These are phyloP conservation scores for Aspergillus diversus DNA, from an alignment of 495 filamentous ascomycete genomes.

Conservation along the genomic window DNA sequence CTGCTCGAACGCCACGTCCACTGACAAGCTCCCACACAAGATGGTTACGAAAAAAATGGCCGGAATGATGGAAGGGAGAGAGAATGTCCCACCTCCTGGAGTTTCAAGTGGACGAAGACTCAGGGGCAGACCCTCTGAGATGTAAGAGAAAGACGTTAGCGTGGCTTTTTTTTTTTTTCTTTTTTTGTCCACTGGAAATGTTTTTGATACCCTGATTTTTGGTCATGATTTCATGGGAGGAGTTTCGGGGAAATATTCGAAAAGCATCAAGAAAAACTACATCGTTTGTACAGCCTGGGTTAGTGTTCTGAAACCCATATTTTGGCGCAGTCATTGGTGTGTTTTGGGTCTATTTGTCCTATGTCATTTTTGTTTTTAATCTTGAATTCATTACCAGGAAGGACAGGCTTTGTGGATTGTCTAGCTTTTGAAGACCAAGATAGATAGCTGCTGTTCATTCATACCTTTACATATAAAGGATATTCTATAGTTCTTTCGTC, in stretches of 20 bases:
- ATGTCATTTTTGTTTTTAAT: background rate
- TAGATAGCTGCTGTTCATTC: background rate
- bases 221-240: constrained; percentile 2
- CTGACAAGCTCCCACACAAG: constrained; percentile 48
- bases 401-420: background rate
- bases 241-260: constrained; percentile 10
- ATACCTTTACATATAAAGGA: too few relatives aligned
- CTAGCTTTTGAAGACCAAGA: background rate
- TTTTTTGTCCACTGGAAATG: background rate
- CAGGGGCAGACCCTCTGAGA: constrained; percentile 31
- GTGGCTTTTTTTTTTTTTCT: constrained; percentile 18
- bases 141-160: constrained; percentile 6
- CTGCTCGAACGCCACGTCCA: constrained; percentile 43
- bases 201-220: constrained; percentile 19
- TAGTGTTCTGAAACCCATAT: background rate
- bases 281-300: background rate
- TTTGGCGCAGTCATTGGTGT: background rate
- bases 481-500: background rate
- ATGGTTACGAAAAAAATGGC: constrained; percentile 48
- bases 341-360: background rate
- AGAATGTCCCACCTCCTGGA: constrained; percentile 58
- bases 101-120: constrained; percentile 31
- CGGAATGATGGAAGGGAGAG: constrained; percentile 58
- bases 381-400: background rate
- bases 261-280: background rate